Conservation (phyloP, 2,329 filamentous ascomycete species). For the Diaporthe sp. region DNA sequence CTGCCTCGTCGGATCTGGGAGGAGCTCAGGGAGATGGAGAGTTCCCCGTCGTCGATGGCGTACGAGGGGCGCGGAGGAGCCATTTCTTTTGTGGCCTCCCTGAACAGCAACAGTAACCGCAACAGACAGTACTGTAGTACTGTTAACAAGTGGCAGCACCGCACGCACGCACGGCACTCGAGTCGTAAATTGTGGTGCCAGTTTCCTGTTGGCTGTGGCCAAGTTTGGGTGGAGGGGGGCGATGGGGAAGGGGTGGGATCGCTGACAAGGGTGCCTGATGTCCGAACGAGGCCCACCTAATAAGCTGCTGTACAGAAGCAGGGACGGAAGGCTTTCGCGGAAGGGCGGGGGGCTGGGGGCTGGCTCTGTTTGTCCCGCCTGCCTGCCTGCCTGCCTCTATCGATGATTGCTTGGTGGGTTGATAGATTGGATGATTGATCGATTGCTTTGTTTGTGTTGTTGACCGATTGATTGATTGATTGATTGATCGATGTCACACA, state of each 20-base stretch:
- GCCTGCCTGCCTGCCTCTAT: not conserved
- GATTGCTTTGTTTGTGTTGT: not conserved
- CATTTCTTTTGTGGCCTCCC: slow-evolving; percentile 52
- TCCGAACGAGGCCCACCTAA: slow-evolving; percentile 36
- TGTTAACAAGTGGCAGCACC: slow-evolving; percentile 32
- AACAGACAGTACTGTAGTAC: slow-evolving; percentile 32
- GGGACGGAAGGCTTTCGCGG: slow-evolving; percentile 14
- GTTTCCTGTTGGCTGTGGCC: slow-evolving; percentile 38
- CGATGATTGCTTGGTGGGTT: not conserved
- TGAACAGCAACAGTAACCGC: slow-evolving; percentile 17
- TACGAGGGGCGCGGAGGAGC: slow-evolving; percentile 65
- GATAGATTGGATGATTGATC: not conserved
- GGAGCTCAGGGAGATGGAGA: slow-evolving; percentile 81
- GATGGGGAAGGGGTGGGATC: slow-evolving; percentile 37
- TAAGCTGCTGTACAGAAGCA: slow-evolving; percentile 34
- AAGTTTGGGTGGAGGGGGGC: slow-evolving; percentile 29
- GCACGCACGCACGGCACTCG: slow-evolving; percentile 24
- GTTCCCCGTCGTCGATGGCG: slow-evolving; percentile 79
- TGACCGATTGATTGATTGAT: not conserved
- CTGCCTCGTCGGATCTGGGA: slow-evolving; percentile 71
- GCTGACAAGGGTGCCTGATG: slow-evolving; percentile 38
- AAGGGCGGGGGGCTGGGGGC: not conserved
- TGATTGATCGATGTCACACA: slow-evolving; percentile 1
- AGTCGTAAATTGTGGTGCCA: slow-evolving; percentile 32
- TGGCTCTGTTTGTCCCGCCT: not conserved